Percentiles rank a stretch among this genome's conserved stretches.
Evolutionary conservation across 163 green algal genomes (phyloP).

Genomic region (Scenedesmus sp.): DNA sequence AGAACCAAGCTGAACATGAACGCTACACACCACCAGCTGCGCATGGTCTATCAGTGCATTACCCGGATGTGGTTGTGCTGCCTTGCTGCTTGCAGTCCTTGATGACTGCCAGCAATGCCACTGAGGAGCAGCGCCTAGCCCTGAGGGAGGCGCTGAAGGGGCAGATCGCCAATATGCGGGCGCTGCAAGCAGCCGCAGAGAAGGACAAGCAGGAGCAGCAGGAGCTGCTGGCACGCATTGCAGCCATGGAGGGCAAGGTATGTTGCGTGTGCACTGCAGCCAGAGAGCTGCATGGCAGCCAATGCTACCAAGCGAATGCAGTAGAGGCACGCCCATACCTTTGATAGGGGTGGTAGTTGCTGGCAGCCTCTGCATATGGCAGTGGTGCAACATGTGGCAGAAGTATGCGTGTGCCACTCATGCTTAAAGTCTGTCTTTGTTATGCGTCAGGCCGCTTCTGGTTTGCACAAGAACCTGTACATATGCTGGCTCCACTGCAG

Average conservation of each 20-base stretch:
- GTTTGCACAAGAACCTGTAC: neutral
- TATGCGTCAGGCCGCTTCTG: neutral
- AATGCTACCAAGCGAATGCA: too few relatives aligned
- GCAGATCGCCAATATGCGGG: slow-evolving; percentile 72
- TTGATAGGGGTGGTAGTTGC: neutral
- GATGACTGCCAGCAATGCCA: slow-evolving; percentile 61
- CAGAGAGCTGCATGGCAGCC: too few relatives aligned
- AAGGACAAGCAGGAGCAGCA: slow-evolving; percentile 71
- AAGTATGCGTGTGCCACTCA: neutral
- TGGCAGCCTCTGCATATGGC: neutral
- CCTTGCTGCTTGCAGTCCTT: slow-evolving; percentile 51
- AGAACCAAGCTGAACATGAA: neutral
- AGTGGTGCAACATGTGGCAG: neutral
- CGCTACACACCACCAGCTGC: neutral
- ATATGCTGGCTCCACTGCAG: slow-evolving; percentile 46
- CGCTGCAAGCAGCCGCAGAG: slow-evolving; percentile 60
- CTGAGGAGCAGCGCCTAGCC: slow-evolving; percentile 64
- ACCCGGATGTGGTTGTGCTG: neutral
- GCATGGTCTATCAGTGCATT: neutral
- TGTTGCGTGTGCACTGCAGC: neutral
- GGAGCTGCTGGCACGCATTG: slow-evolving; percentile 68
- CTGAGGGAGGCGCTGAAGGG: slow-evolving; percentile 68
- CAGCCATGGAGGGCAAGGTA: slow-evolving; percentile 75
- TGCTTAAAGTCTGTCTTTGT: too few relatives aligned
- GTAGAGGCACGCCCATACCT: too few relatives aligned